Base-by-base conservation (phyloP, 331 rosid species). In the Quercus tomentella region DNA sequence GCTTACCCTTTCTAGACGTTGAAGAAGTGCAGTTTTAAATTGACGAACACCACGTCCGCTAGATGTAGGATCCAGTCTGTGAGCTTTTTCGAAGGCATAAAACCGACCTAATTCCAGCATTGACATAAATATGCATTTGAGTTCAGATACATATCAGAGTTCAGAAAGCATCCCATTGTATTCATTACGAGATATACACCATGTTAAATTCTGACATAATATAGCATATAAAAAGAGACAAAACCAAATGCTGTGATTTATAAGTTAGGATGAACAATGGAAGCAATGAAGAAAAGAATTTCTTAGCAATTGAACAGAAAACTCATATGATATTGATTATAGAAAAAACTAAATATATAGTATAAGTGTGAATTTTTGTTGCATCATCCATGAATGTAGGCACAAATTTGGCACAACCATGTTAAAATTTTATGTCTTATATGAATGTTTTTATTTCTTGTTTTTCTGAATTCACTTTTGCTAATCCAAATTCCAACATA, bases 1-100 rank as follows among this genome's bases (percentile, higher is more conserved):
- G 72, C 79, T 75, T 79, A 89, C 92, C 85, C 83, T 86, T 71
- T 89, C 91, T 70, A 89, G 85, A 73, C 89, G 92, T 77, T 89
- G 89, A 82, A 89, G 89, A 74, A 89, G 90, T 78, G 90, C 92
- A 20, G 90, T 89, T 74, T 89, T 89, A 68, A 89, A 89, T 76
- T 89, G 92, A 71, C 90, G 90, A 74, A 89, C 90, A 33, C 92
- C 92, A 63, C 90, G 90, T 58, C 92, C 92, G 21, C 83, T 82
- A 35, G 92, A 89, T 52, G 87, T 89, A 75, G 92, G 89, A 81
- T 89, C 92, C 4, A 89, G 82, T 79, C 81, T 82, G 81, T 89
- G 92, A 82, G 92, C 92, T 77, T 89, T 89, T 81, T 89, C 89
- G 65, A 89, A 89, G 70, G 92, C 92, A 54, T 89, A 84, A 79